phyloP scores from a whole-genome alignment of 352 stramenopile species.

The Phytopythium mirpurense region DNA sequence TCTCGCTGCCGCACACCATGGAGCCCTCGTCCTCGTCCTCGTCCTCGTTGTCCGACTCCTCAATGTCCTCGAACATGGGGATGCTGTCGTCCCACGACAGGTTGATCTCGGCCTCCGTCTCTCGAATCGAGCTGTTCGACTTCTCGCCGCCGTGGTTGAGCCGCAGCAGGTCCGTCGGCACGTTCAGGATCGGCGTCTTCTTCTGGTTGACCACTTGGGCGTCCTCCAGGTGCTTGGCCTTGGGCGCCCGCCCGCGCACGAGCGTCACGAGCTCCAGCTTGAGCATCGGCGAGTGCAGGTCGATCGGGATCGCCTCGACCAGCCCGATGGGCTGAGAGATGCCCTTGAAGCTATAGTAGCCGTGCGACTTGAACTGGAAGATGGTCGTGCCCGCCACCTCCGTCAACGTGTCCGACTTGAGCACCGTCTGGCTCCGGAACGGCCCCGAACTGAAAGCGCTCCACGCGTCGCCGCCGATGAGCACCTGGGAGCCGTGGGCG shows the following conservation, averaged over 20 bases:
- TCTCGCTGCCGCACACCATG: slow-evolving; percentile 41
- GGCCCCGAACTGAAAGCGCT: slow-evolving; percentile 46
- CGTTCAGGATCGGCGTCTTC: slow-evolving; percentile 40
- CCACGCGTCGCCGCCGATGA: slow-evolving; percentile 81
- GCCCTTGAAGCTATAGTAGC: slow-evolving; percentile 83
- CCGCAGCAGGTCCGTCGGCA: slow-evolving; percentile 55
- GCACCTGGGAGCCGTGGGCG: slow-evolving; percentile 68
- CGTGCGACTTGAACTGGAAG: slow-evolving; percentile 82
- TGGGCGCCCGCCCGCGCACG: slow-evolving; percentile 33
- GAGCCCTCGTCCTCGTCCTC: slow-evolving; percentile 34
- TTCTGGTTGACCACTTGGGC: slow-evolving; percentile 31
- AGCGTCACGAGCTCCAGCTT: slow-evolving; percentile 30
- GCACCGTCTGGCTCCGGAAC: slow-evolving; percentile 29
- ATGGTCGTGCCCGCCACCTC: slow-evolving; percentile 44
- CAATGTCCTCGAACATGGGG: slow-evolving; percentile 64
- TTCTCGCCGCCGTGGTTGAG: slow-evolving; percentile 56
- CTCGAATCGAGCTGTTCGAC: slow-evolving; percentile 74
- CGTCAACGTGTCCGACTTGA: slow-evolving; percentile 38
- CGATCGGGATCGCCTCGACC: slow-evolving; percentile 73
- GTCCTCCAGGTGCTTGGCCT: slow-evolving; percentile 66
- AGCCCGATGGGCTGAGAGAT: slow-evolving; percentile 78
- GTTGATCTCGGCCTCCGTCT: slow-evolving; percentile 74
- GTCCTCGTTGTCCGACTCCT: slow-evolving; percentile 27
- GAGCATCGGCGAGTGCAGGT: slow-evolving; percentile 42
- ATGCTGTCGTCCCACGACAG: slow-evolving; percentile 71